Evolutionary conservation across 306 rosid species (phyloP).

Genomic region (Castanopsis chinensis): DNA sequence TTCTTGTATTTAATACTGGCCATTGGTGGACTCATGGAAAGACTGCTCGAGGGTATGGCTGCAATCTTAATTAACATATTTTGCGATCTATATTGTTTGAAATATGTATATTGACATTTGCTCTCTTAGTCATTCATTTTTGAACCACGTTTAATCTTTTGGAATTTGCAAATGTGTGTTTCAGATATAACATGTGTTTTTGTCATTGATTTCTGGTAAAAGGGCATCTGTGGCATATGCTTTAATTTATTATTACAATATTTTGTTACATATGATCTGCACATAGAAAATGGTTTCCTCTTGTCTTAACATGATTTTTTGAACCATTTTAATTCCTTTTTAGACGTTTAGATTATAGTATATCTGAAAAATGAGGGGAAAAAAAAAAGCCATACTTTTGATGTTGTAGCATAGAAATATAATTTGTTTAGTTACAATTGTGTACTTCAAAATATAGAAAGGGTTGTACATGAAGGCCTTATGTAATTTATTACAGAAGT

Average conservation of each 20-base stretch:
- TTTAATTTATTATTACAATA: neutral
- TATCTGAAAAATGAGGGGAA: neutral
- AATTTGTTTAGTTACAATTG: neutral
- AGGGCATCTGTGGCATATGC: neutral
- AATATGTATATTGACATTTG: neutral
- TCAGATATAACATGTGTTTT: neutral
- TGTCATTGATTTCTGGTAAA: neutral
- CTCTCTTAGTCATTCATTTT: neutral
- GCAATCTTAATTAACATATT: constrained; percentile 6
- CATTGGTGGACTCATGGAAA: constrained; percentile 99
- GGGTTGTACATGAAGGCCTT: neutral
- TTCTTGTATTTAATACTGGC: constrained; percentile 93
- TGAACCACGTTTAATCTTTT: neutral
- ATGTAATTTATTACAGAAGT: neutral
- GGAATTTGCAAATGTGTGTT: neutral
- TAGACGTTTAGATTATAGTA: neutral
- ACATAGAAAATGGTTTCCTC: constrained; percentile 11
- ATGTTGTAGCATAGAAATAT: neutral
- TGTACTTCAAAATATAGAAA: neutral
- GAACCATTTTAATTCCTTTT: neutral
- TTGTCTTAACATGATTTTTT: neutral
- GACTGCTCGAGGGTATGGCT: constrained; percentile 88
- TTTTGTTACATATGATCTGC: constrained; percentile 16
- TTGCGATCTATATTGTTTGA: neutral
- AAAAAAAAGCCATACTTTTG: neutral